Evolutionary conservation across 75 land plant species (phyloP).

Genomic region (Adiantum capillusveneris): DNA sequence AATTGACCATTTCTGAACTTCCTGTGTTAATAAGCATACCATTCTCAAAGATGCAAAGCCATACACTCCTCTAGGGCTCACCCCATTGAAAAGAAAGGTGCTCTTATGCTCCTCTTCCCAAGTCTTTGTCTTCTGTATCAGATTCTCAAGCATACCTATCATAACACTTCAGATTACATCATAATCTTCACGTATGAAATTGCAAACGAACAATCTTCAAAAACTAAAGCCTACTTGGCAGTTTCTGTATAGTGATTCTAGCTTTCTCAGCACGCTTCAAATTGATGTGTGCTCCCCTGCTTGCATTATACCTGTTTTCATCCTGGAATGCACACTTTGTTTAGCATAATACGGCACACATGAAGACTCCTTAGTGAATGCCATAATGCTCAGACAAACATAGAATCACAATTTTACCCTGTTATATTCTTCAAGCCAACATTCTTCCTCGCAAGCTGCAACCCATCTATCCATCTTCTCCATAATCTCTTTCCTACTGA

Average conservation of each 20-base stretch:
- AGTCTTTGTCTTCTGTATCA: slow-evolving; percentile 41
- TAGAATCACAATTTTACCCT: slow-evolving; percentile 47
- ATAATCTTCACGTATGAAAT: neutral
- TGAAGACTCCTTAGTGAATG: neutral
- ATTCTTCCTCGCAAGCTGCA: slow-evolving; percentile 73
- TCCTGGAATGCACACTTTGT: too few relatives aligned
- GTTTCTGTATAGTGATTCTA: slow-evolving; percentile 45
- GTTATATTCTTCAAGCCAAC: slow-evolving; percentile 79
- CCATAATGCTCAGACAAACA: neutral
- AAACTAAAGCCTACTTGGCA: slow-evolving; percentile 36
- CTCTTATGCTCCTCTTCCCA: slow-evolving; percentile 62
- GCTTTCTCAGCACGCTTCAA: slow-evolving; percentile 75
- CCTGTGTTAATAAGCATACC: too few relatives aligned
- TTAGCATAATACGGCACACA: too few relatives aligned
- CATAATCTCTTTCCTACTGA: slow-evolving; percentile 63
- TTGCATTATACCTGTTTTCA: slow-evolving; percentile 58
- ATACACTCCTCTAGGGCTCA: neutral
- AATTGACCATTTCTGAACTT: too few relatives aligned
- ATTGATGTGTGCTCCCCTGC: slow-evolving; percentile 58
- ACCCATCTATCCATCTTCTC: slow-evolving; percentile 71
- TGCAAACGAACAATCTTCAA: neutral
- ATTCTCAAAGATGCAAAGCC: too few relatives aligned
- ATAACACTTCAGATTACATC: slow-evolving; percentile 4
- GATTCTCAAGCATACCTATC: slow-evolving; percentile 54
- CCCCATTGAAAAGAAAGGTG: slow-evolving; percentile 58